Evolutionary conservation across 257 asterid species (phyloP), one percentile per base, ranked within the genome.

Genomic region (Buddleja alternifolia): DNA sequence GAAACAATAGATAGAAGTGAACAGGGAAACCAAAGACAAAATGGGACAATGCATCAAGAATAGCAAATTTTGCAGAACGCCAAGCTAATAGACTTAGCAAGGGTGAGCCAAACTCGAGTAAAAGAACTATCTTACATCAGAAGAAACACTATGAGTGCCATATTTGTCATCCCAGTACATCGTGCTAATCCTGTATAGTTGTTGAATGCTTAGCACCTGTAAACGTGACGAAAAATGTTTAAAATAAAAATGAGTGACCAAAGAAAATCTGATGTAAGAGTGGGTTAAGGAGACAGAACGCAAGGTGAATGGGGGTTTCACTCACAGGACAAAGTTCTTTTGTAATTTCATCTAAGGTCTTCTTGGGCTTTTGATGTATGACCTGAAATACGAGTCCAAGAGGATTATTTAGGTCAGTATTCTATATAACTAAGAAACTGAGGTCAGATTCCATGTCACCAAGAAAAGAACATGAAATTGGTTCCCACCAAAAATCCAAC

Each of bases 121-220:
- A 17, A 62, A 70, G 71, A 68, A 79, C 73, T 70, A 78, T 70
- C 93, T 85, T 80, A 93, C 99, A 65, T 91, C 90, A 52, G 99
- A 78, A 75, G 99, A 94, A 63, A 94, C 97, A 70, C 95, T 89
- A 67, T 87, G 97, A 42, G 99, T 90, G 76, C 97, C 99, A 64
- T 94, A 94, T 83, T 94, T 94, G 80, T 94, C 99, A 76, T 94
- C 99, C 99, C 99, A 94, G 84, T 94, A 94, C 99, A 94, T 94
- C 44, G 97, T 91, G 73, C 99, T 91, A 67, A 94, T 94, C 75
- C 97, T 80, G 89, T 94, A 94, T 40, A 94, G 67, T 67, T 94
- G 99, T 58, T 94, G 99, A 72, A 91, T 89, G 87, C 99, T 94
- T 63, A 94, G 90, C 73, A 90, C 99, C 99, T 94, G 80, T 17